Evolutionary conservation across 2,329 filamentous ascomycete genomes (phyloP).

Genomic region (Cercospora berteroae): DNA sequence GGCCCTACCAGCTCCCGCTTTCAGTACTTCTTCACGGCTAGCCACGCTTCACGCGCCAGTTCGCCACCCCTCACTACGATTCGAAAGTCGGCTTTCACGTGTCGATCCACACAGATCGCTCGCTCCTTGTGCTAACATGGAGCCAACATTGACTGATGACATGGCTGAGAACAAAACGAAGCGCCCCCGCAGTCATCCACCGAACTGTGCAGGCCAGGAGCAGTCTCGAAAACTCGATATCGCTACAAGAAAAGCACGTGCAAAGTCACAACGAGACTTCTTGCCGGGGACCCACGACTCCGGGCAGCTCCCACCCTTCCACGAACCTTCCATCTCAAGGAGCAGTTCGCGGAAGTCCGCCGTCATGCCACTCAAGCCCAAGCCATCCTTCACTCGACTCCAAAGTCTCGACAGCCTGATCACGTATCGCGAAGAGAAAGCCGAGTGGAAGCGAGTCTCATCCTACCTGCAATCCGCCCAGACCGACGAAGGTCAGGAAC

Average conservation of each 20-base stretch:
- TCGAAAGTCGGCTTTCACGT: slow-evolving; percentile 18
- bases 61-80: slow-evolving; percentile 29
- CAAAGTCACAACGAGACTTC: slow-evolving; percentile 15
- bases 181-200: slow-evolving; percentile 22
- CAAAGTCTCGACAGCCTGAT: slow-evolving; percentile 37
- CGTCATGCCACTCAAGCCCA: slow-evolving; percentile 25
- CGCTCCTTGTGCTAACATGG: slow-evolving; percentile 19
- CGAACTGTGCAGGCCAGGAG: slow-evolving; percentile 12
- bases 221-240: slow-evolving; percentile 7
- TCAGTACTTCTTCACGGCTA: slow-evolving; percentile 1
- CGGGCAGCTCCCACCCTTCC: slow-evolving; percentile 25
- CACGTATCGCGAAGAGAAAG: slow-evolving; percentile 34
- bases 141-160: slow-evolving; percentile 7
- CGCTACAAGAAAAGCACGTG: slow-evolving; percentile 6
- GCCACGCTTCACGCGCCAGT: slow-evolving; percentile 3
- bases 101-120: slow-evolving; percentile 7
- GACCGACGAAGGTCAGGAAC: slow-evolving; percentile 10
- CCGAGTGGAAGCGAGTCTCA: slow-evolving; percentile 30
- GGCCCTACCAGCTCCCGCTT: not conserved
- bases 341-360: slow-evolving; percentile 23
- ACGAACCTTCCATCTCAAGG: slow-evolving; percentile 19
- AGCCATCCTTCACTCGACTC: slow-evolving; percentile 27
- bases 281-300: slow-evolving; percentile 13
- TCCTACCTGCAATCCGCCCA: slow-evolving; percentile 21
- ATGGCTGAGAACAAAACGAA: not conserved